Base-by-base conservation (phyloP, 1,284 basidiomycete species). In the Ustanciosporium gigantosporum region DNA sequence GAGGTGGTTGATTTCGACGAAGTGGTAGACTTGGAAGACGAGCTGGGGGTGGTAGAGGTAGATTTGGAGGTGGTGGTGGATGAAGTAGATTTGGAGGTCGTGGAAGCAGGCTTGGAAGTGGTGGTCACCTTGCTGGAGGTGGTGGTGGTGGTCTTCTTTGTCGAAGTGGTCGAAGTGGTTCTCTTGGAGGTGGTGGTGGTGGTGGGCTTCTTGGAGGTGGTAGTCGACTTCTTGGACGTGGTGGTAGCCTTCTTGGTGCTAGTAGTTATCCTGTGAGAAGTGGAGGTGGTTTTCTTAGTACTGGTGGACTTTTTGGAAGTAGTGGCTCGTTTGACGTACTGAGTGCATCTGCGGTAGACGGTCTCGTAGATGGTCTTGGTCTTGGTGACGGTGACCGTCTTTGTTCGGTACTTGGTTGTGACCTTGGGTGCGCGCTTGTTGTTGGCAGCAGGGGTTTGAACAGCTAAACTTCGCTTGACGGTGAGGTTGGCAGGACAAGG, bases 321-420 rank as follows among this genome's bases (percentile, higher is more conserved):
- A 3, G 39, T 31, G 0, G 47, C 47, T 2, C 58, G 39, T 9
- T 43, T 32, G 3, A 43, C 31, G 29, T 51, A 47, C 41, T 39
- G 24, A 5, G 52, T 57, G 37, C 59, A 62, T 16, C 48, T 31
- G 16, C 52, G 24, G 24, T 48, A 47, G 16, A 62, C 45, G 2
- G 59, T 62, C 39, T 56, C 47, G 27, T 51, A 51, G 46, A 62
- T 52, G 21, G 59, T 62, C 29, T 25, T 51, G 5, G 59, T 61
- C 13, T 41, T 36, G 8, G 36, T 38, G 16, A 50, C 37, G 3
- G 51, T 55, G 14, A 25, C 40, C 11, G 58, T 46, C 21, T 22
- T 35, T 19, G 36, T 41, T 16, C 25, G 38, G 9, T 40, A 32
- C 35, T 32, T 39, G 16, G 50, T 53, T 22, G 34, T 50, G 15